These are phyloP conservation scores for Solanum paucissectum DNA, from an alignment of 257 asterid genomes.

Conservation along the genomic window DNA sequence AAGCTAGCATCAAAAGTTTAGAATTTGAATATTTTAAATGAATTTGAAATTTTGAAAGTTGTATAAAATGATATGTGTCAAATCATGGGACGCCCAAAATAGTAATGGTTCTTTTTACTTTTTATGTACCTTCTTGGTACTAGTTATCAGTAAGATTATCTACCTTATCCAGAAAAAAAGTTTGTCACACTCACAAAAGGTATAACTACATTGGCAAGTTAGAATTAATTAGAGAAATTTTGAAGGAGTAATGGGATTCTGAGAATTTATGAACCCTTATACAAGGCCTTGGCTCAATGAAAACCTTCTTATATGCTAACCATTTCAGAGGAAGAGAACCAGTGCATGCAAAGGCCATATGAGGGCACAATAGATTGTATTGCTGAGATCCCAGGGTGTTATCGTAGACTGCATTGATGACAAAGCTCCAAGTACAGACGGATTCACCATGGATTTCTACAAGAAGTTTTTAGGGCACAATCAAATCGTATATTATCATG, in stretches of 20 bases:
- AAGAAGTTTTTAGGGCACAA: neutral
- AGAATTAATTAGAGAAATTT: neutral
- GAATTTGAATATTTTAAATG: neutral
- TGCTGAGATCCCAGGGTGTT: neutral
- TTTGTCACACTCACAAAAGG: neutral
- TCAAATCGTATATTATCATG: neutral
- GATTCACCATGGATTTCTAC: neutral
- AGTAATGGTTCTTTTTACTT: neutral
- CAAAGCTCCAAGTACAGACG: neutral
- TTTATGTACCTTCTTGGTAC: neutral
- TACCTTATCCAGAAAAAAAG: neutral
- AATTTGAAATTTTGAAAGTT: neutral
- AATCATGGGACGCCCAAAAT: neutral
- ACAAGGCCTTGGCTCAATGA: neutral
- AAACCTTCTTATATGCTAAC: neutral
- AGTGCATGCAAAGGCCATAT: neutral
- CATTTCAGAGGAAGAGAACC: neutral
- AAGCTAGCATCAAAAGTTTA: neutral
- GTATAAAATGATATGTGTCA: neutral
- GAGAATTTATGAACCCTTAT: neutral
- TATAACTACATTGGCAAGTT: neutral
- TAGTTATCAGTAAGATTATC: neutral
- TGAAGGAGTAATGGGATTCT: neutral
- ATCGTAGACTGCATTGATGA: neutral
- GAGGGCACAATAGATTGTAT: neutral